Evolutionary conservation across 768 basidiomycete species (phyloP), one percentile per base, ranked within the genome.

Genomic region (Phanerochaete sordida): DNA sequence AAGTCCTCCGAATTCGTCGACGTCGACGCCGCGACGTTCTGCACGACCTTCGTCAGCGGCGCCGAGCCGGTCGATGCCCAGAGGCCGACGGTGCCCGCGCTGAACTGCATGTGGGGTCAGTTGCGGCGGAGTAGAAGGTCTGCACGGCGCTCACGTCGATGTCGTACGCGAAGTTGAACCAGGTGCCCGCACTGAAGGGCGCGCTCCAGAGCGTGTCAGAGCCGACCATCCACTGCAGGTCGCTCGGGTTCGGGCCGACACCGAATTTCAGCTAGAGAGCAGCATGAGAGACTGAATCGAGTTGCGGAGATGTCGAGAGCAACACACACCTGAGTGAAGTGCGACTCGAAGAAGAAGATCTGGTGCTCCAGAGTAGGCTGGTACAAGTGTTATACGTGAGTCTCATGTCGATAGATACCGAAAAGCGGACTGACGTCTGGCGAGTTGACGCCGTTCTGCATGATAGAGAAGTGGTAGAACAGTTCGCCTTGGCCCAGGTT

Each of bases 121-220:
- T 48, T 27, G 33, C 1, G 37, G 28, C 39, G 16, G 7, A 35
- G 56, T 3, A 9, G 43, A 21, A 30, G 15, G 46, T 16, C 45
- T 11, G n/a, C n/a, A n/a, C n/a, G n/a, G n/a, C 0, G 74, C 82
- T 59, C 55, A 81, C 83, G 65, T 86, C 73, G 65, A 85, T 85
- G 62, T 86, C 84, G 64, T 86, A 86, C 30, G 84, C 84, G 63
- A 87, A 85, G 76, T 86, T 86, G 73, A 78, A 83, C 84, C 84
- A 87, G 50, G 76, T 78, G 37, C 77, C 80, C 6, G 84, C 73
- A 16, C 72, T 75, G 72, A 82, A 81, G 1, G 80, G 74, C 1
- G 79, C 77, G 51, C 76, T 73, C 82, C 83, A 86, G 65, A 76
- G 71, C 8, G 73, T 67, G 28, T 77, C 74, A 6, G 8, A 19